Evolutionary conservation across 73 alveolate genomes (phyloP).

Genomic region (Paraurostyla sp.): DNA sequence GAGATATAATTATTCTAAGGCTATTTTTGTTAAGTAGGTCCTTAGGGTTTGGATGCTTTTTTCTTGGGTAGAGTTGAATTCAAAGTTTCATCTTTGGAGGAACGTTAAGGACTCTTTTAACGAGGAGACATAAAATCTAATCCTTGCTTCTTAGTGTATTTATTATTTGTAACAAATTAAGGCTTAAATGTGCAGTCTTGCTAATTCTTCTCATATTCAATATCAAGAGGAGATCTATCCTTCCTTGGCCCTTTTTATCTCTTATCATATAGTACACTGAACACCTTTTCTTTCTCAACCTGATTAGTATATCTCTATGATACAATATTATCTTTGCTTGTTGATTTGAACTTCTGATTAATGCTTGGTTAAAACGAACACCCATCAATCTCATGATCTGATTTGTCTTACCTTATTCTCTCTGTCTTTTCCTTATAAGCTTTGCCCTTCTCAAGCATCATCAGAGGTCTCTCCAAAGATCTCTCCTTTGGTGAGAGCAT

Average conservation of each 20-base stretch:
- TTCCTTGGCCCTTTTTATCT: neutral
- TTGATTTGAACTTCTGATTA: neutral
- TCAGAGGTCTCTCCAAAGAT: neutral
- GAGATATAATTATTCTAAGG: no score
- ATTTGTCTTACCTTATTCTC: neutral
- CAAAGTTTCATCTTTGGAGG: neutral
- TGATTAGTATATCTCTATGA: neutral
- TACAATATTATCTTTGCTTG: neutral
- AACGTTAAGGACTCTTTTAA: no score
- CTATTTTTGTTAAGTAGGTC: neutral
- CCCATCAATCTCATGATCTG: neutral
- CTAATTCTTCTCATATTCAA: neutral
- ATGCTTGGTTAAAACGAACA: neutral
- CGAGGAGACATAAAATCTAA: no score
- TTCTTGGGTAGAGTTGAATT: no score
- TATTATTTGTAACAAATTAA: neutral
- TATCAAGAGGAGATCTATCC: conserved; percentile 3
- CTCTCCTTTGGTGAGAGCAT: conserved; percentile 23
- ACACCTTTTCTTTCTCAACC: neutral
- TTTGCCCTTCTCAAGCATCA: conserved; percentile 20
- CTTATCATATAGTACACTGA: neutral
- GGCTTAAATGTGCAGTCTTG: conserved; percentile 27
- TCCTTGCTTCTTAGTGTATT: no score
- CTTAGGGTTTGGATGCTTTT: no score
- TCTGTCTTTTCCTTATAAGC: neutral